phyloP scores from a whole-genome alignment of 768 basidiomycete genomes.

The Kwoniella dendrophila region DNA sequence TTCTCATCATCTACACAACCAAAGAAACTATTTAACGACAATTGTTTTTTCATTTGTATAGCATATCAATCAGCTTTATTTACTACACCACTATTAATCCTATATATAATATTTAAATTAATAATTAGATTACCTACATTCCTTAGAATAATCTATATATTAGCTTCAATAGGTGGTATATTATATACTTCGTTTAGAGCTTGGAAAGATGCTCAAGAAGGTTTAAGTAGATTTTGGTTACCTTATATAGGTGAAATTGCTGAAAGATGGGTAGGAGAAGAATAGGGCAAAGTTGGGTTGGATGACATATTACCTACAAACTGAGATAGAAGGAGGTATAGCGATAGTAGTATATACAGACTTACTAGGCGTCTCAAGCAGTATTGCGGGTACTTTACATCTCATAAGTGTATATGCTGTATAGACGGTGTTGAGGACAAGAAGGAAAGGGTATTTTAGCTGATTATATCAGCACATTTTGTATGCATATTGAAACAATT shows the following conservation, averaged over 20 bases:
- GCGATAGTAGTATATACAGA: no score
- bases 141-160: conserved; percentile 61
- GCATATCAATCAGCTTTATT: conserved; percentile 78
- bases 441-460: no score
- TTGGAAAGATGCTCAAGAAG: conserved; percentile 56
- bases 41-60: conserved; percentile 45
- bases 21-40: neutral
- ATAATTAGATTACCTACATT: conserved; percentile 63
- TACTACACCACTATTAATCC: conserved; percentile 65
- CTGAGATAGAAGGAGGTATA: neutral
- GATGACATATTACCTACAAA: no score
- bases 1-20: neutral
- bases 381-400: no score
- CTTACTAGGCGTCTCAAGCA: no score
- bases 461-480: no score
- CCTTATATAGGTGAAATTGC: conserved; percentile 69
- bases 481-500: no score
- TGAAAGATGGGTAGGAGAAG: conserved; percentile 70
- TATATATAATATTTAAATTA: conserved; percentile 63
- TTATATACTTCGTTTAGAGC: conserved; percentile 63
- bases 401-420: no score
- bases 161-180: conserved; percentile 59
- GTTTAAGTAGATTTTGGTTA: conserved; percentile 64
- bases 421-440: no score
- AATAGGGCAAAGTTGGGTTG: conserved; percentile 57